Conservation (phyloP, 345 rosid species). For the Theobroma cacao region DNA sequence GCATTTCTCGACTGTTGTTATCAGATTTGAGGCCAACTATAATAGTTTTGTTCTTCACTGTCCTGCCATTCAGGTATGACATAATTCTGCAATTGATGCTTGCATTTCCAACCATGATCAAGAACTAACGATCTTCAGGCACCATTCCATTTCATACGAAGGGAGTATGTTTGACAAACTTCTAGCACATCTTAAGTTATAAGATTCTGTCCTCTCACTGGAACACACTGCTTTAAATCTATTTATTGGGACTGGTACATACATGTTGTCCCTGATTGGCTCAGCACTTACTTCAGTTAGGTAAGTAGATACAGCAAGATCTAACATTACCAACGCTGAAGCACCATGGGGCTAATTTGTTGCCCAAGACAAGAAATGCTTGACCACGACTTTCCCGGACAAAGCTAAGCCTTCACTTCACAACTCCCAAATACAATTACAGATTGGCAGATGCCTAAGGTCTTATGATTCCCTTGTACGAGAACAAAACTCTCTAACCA, state of each 20-base stretch:
- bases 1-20: conserved; percentile 31
- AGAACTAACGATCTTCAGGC: background rate
- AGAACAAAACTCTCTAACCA: too few relatives aligned
- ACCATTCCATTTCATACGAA: conserved; percentile 17
- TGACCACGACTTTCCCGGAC: background rate
- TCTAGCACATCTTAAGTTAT: background rate
- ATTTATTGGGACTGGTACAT: background rate
- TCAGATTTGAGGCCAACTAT: conserved; percentile 36
- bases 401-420: background rate
- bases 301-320: conserved; percentile 7
- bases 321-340: background rate
- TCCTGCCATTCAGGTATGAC: conserved; percentile 11
- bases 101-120: conserved; percentile 22
- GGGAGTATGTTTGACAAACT: background rate
- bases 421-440: background rate
- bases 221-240: background rate
- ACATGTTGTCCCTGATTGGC: background rate
- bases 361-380: background rate
- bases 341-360: background rate
- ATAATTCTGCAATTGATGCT: conserved; percentile 8
- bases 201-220: background rate
- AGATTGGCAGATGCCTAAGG: background rate
- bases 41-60: conserved; percentile 28
- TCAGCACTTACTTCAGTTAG: background rate
- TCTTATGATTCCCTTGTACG: too few relatives aligned